Percentiles rank a stretch among this genome's conserved stretches.
phyloP scores from a whole-genome alignment of 768 basidiomycete species.

The Leccinum subtestaceum region DNA sequence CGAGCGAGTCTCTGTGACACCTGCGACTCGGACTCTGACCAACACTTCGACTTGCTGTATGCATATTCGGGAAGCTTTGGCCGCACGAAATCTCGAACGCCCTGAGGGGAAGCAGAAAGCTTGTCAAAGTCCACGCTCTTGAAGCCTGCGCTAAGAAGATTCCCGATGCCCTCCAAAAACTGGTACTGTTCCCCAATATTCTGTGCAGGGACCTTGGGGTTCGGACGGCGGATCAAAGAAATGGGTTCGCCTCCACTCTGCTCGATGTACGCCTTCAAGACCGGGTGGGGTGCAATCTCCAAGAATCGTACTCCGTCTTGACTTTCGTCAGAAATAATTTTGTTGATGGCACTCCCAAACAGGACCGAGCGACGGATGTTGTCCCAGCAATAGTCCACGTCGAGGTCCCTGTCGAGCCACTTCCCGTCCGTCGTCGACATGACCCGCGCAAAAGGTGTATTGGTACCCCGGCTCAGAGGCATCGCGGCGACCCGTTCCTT shows the following conservation, averaged over 20 bases:
- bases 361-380: conserved; percentile 36
- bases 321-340: conserved; percentile 29
- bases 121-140: conserved; percentile 29
- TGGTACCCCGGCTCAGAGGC: background rate
- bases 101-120: conserved; percentile 23
- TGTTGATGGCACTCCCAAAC: conserved; percentile 33
- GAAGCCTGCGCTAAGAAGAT: conserved; percentile 30
- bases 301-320: conserved; percentile 28
- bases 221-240: conserved; percentile 32
- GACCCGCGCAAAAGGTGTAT: conserved; percentile 23
- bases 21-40: conserved; percentile 26
- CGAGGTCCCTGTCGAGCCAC: conserved; percentile 29
- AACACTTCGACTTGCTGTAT: conserved; percentile 28
- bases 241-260: conserved; percentile 34
- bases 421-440: conserved; percentile 37
- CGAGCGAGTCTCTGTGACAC: conserved; percentile 23
- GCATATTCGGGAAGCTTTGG: conserved; percentile 30
- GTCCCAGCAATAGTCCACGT: conserved; percentile 35
- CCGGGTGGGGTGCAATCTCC: conserved; percentile 35
- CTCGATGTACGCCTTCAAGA: conserved; percentile 33
- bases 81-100: conserved; percentile 20
- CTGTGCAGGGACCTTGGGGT: conserved; percentile 28
- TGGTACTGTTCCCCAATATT: conserved; percentile 35
- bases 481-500: too few relatives aligned
- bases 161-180: conserved; percentile 31